Percentiles rank a stretch among this genome's conserved stretches.
Evolutionary conservation across 257 asterid genomes (phyloP).

Genomic region (Solanum pimpinellifolium): DNA sequence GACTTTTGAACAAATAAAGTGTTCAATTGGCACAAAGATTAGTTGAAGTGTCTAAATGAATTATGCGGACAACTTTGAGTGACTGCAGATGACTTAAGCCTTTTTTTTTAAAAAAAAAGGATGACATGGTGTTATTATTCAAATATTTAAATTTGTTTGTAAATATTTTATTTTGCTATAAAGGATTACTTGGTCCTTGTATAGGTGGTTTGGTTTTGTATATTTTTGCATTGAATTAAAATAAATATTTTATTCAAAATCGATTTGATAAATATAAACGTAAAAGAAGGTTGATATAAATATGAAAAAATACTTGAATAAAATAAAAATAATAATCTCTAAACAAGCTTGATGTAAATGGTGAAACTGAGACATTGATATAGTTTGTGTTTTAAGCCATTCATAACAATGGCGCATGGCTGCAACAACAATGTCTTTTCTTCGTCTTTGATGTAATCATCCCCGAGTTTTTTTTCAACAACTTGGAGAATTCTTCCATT

Average conservation of each 20-base stretch:
- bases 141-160: background rate
- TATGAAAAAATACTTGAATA: no score
- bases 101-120: background rate
- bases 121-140: background rate
- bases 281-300: background rate
- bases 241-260: background rate
- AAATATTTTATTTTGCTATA: no score
- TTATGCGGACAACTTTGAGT: no score
- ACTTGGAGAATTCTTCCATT: conserved; percentile 14
- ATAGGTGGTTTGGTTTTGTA: no score
- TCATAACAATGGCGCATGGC: conserved; percentile 30
- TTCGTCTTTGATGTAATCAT: conserved; percentile 13
- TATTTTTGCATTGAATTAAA: no score
- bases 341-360: background rate
- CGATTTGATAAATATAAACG: background rate
- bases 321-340: background rate
- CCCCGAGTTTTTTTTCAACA: background rate
- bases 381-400: conserved; percentile 16
- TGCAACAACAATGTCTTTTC: conserved; percentile 16
- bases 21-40: no score
- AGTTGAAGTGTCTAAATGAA: background rate
- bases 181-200: no score
- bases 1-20: no score
- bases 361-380: conserved; percentile 13
- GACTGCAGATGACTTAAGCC: no score